Conservation (phyloP, 768 basidiomycete genomes). For the Boletus barrowsii region DNA sequence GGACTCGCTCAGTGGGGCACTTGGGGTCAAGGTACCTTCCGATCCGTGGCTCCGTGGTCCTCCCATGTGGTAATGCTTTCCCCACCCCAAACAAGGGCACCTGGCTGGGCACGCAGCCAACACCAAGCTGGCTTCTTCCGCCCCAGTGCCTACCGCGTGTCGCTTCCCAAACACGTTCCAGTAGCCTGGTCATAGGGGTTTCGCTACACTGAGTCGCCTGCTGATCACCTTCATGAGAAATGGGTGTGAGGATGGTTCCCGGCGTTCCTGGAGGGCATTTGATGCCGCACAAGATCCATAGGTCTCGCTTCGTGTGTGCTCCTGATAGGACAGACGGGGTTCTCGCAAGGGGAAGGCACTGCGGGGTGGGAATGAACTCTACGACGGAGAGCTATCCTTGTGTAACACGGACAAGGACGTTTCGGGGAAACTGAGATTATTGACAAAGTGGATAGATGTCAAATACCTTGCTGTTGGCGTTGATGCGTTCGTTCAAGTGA, state of each 20-base stretch:
- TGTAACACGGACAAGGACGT: background rate
- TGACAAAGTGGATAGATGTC: background rate
- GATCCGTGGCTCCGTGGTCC: background rate
- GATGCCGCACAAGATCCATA: slow-evolving; percentile 34
- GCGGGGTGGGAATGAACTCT: slow-evolving; percentile 25
- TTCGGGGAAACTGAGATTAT: background rate
- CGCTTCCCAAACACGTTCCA: background rate
- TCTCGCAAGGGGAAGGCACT: slow-evolving; percentile 18
- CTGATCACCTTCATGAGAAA: slow-evolving; percentile 21
- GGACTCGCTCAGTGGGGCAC: background rate
- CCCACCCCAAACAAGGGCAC: slow-evolving; percentile 21
- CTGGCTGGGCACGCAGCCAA: slow-evolving; percentile 19
- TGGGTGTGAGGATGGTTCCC: slow-evolving; percentile 18
- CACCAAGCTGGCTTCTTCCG: slow-evolving; percentile 34
- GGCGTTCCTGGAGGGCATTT: slow-evolving; percentile 10
- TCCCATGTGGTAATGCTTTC: background rate
- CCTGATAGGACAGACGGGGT: slow-evolving; percentile 15
- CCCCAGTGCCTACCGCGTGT: background rate
- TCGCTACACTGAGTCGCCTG: background rate
- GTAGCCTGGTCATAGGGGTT: background rate
- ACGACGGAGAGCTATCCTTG: slow-evolving; percentile 4
- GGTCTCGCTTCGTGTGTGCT: slow-evolving; percentile 26
- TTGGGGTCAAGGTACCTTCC: background rate
- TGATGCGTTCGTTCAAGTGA: slow-evolving; percentile 16
- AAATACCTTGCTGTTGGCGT: slow-evolving; percentile 9